Conservation (phyloP, 345 rosid genomes). For the Diplotaxis tenuifolia region DNA sequence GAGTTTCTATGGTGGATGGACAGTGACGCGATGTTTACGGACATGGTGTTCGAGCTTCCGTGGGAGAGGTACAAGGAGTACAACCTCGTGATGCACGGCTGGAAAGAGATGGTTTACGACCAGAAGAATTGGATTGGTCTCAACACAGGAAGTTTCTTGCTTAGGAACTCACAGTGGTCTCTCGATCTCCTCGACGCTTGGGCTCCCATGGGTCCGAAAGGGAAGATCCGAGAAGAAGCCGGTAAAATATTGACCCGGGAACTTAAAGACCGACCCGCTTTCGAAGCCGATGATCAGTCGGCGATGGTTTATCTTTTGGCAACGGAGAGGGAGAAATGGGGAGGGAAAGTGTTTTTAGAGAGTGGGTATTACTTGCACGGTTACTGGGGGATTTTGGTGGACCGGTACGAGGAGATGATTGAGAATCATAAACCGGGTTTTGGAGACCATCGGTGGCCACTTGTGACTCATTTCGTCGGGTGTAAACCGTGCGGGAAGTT, state of each 20-base stretch:
- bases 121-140: constrained; percentile 69
- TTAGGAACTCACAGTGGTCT: constrained; percentile 67
- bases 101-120: constrained; percentile 71
- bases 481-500: constrained; percentile 80
- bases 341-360: constrained; percentile 62
- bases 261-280: constrained; percentile 57
- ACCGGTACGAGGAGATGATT: constrained; percentile 67
- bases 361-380: constrained; percentile 70
- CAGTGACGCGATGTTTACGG: constrained; percentile 76
- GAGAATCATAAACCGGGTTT: constrained; percentile 61
- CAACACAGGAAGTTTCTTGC: constrained; percentile 65
- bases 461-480: constrained; percentile 79
- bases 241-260: constrained; percentile 58
- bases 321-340: constrained; percentile 63
- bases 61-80: constrained; percentile 72
- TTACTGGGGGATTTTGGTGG: constrained; percentile 71
- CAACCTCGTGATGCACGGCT: constrained; percentile 69
- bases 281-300: constrained; percentile 74
- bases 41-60: constrained; percentile 74
- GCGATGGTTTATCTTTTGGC: constrained; percentile 69
- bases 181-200: constrained; percentile 67
- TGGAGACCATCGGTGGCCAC: constrained; percentile 76
- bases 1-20: constrained; percentile 88
- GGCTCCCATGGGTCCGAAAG: constrained; percentile 78
- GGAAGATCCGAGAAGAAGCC: constrained; percentile 61